Conservation (phyloP, 2,329 filamentous ascomycete species). For the Penicillium freii region DNA sequence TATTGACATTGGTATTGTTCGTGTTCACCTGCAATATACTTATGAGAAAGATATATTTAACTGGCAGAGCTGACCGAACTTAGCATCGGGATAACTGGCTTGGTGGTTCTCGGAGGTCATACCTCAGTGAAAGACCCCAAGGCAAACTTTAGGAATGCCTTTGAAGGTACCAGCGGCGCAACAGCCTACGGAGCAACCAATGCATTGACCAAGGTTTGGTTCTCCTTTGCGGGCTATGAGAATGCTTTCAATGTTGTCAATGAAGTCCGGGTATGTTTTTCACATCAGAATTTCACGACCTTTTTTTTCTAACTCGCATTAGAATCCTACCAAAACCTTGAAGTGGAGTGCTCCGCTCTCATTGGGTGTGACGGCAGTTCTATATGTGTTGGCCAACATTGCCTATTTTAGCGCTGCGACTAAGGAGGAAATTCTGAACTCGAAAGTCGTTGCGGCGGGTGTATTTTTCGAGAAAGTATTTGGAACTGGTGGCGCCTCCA, state of each 20-base stretch:
- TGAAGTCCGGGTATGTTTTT: slow-evolving; percentile 51
- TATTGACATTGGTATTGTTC: slow-evolving; percentile 60
- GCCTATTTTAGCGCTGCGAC: slow-evolving; percentile 60
- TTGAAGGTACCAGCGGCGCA: slow-evolving; percentile 48
- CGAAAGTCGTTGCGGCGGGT: slow-evolving; percentile 55
- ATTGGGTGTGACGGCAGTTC: slow-evolving; percentile 51
- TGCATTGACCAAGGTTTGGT: slow-evolving; percentile 59
- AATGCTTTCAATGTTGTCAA: slow-evolving; percentile 64
- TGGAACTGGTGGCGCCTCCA: slow-evolving; percentile 49
- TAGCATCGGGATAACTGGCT: slow-evolving; percentile 56
- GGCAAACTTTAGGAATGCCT: slow-evolving; percentile 56
- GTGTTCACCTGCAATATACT: not conserved
- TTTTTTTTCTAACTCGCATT: not conserved
- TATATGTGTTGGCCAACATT: slow-evolving; percentile 61
- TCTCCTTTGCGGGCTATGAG: slow-evolving; percentile 57
- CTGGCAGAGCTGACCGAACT: not conserved
- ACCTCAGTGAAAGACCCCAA: slow-evolving; percentile 51
- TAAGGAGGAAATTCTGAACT: slow-evolving; percentile 54
- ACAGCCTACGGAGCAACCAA: slow-evolving; percentile 52
- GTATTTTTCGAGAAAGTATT: slow-evolving; percentile 62
- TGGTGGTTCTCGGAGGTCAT: slow-evolving; percentile 62
- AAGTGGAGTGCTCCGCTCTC: slow-evolving; percentile 52
- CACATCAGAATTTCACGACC: not conserved
- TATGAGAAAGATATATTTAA: accelerated
- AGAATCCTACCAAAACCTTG: slow-evolving; percentile 58